These are phyloP conservation scores for Jamesozyma piceae DNA, from an alignment of 805 yeast species.

Conservation along the genomic window DNA sequence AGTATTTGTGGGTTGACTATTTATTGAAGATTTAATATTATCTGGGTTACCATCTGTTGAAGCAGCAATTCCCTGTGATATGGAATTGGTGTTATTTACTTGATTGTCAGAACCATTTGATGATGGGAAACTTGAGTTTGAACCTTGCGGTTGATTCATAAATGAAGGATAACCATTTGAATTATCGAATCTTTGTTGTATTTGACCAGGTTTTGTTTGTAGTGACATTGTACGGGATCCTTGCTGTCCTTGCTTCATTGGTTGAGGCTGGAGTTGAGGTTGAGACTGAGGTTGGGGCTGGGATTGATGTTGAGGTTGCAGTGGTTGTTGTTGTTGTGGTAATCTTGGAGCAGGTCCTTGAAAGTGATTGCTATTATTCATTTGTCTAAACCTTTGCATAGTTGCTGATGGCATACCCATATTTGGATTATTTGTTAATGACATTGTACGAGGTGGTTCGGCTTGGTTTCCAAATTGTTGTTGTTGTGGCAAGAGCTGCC, in stretches of 20 bases:
- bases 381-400: background rate
- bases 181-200: background rate
- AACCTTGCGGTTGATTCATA: background rate
- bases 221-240: background rate
- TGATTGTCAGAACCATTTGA: background rate
- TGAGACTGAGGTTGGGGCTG: background rate
- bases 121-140: background rate
- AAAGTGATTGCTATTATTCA: background rate
- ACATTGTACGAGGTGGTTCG: background rate
- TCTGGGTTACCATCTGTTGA: background rate
- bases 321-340: background rate
- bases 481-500: background rate
- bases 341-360: background rate
- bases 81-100: background rate
- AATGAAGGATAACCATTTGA: background rate
- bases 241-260: background rate
- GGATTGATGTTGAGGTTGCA: conserved; percentile 1
- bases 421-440: background rate
- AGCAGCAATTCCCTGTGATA: background rate
- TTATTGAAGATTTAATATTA: background rate
- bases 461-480: background rate
- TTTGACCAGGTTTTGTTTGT: background rate
- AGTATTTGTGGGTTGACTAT: background rate
- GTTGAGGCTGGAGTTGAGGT: background rate
- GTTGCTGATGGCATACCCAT: background rate